Evolutionary conservation across 148 eudicot species (phyloP).

Genomic region (Chenopodium album): DNA sequence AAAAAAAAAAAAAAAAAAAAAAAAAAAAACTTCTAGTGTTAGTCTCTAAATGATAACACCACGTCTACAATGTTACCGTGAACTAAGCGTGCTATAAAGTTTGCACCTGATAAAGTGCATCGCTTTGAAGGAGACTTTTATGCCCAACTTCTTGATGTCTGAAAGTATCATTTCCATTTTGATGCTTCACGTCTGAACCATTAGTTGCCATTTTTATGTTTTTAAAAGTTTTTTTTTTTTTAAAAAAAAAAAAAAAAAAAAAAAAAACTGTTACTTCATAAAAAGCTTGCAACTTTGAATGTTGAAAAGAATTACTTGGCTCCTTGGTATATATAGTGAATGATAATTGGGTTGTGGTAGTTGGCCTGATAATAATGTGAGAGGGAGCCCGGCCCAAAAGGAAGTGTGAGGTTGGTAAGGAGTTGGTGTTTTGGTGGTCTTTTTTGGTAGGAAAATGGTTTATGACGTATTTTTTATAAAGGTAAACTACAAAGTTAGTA

Average conservation of each 20-base stretch:
- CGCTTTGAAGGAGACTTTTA: slow-evolving; percentile 86
- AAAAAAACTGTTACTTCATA: too few relatives aligned
- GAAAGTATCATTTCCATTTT: slow-evolving; percentile 27
- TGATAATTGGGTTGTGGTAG: too few relatives aligned
- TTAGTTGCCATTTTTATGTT: slow-evolving; percentile 38
- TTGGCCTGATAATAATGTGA: too few relatives aligned
- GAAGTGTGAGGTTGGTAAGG: not conserved
- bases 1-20: not conserved
- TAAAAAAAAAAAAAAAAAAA: too few relatives aligned
- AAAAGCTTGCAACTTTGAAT: too few relatives aligned
- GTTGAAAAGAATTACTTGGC: too few relatives aligned
- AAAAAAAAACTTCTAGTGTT: not conserved
- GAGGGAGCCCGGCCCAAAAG: not conserved
- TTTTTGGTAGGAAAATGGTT: not conserved
- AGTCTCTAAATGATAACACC: too few relatives aligned
- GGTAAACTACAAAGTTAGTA: not conserved
- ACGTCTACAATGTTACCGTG: too few relatives aligned
- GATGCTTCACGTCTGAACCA: slow-evolving; percentile 18
- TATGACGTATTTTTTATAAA: not conserved
- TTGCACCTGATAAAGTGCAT: slow-evolving; percentile 77
- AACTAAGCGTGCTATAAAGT: not conserved
- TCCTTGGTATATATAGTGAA: too few relatives aligned
- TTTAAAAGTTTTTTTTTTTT: too few relatives aligned
- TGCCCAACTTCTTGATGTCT: slow-evolving; percentile 84
- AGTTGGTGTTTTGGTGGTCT: not conserved